phyloP scores from a whole-genome alignment of 352 stramenopile genomes.

The Pythium aquatile region DNA sequence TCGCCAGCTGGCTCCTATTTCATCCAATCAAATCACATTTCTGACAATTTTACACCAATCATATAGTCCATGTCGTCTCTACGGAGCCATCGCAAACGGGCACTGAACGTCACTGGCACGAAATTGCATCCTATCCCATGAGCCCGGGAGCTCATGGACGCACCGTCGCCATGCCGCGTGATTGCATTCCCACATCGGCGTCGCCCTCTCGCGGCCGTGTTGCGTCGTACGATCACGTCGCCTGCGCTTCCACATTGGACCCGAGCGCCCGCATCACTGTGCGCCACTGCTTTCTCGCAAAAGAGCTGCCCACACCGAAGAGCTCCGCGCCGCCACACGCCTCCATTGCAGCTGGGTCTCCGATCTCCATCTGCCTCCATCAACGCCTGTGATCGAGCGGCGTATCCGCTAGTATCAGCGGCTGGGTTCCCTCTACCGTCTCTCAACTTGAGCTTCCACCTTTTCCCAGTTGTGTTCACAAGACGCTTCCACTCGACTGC shows the following conservation, averaged over 20 bases:
- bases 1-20: background rate
- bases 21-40: background rate
- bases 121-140: background rate
- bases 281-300: too few species aligned
- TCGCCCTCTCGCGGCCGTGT: background rate
- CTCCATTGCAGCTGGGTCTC: background rate
- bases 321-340: background rate
- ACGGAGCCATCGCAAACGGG: background rate
- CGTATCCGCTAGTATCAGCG: background rate
- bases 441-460: background rate
- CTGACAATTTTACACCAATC: constrained; percentile 2
- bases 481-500: background rate
- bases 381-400: background rate
- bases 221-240: too few species aligned
- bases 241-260: background rate
- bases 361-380: background rate
- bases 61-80: background rate
- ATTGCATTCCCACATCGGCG: background rate
- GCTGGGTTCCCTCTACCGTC: background rate
- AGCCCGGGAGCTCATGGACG: background rate
- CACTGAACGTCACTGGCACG: background rate
- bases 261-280: too few species aligned
- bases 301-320: background rate
- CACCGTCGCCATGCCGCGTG: background rate
- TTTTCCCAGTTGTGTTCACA: background rate